Conservation (phyloP, 768 basidiomycete genomes). For the Cystofilobasidium macerans region DNA sequence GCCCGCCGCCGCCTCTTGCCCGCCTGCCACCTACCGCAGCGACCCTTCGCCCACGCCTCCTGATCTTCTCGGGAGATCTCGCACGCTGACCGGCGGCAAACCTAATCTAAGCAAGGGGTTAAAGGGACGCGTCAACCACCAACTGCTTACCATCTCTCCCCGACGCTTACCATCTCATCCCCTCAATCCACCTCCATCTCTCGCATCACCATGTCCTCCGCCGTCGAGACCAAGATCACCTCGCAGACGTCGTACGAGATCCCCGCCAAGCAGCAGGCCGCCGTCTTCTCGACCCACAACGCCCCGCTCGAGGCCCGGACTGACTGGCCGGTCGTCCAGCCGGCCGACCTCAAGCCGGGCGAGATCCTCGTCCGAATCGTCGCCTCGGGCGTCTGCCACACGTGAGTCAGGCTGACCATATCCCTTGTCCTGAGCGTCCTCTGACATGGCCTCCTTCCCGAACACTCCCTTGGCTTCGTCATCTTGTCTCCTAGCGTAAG, state of each 20-base stretch:
- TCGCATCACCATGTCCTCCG: background rate
- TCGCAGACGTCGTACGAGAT: constrained; percentile 19
- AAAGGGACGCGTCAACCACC: no score
- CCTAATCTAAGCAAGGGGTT: no score
- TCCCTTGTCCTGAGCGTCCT: background rate
- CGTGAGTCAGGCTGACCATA: constrained; percentile 32
- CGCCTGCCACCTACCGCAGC: no score
- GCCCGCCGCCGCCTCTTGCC: no score
- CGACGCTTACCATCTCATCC: no score
- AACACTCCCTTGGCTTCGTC: no score
- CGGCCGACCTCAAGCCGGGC: constrained; percentile 33
- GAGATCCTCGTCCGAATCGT: constrained; percentile 40
- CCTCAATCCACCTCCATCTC: background rate
- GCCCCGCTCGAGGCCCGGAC: constrained; percentile 25
- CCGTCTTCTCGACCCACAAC: constrained; percentile 24
- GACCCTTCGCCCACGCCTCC: no score
- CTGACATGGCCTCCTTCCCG: background rate
- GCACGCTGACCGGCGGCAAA: no score
- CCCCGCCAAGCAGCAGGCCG: constrained; percentile 31
- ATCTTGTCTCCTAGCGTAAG: no score
- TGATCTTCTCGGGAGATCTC: no score
- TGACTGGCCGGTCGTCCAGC: constrained; percentile 33
- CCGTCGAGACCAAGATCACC: background rate
- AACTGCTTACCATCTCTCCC: no score
- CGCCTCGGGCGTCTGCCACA: constrained; percentile 76